Evolutionary conservation across 805 yeast species (phyloP).

Genomic region (Schwanniomyces vanrijiae): DNA sequence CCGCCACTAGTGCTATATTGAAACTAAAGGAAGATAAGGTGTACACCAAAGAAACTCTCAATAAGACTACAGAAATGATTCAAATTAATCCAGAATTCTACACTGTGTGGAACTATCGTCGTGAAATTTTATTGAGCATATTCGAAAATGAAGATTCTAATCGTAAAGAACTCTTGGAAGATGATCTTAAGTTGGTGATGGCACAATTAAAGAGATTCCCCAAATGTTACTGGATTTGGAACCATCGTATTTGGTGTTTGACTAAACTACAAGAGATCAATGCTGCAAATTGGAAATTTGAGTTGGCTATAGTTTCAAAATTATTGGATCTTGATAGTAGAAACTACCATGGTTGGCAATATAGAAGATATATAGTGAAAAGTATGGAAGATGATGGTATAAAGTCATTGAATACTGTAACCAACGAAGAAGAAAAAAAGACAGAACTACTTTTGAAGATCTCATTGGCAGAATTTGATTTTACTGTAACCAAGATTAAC

Average conservation of each 20-base stretch:
- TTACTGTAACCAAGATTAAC: conserved; percentile 76
- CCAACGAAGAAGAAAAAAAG: conserved; percentile 3
- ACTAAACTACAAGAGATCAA: conserved; percentile 42
- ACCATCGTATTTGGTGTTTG: conserved; percentile 84
- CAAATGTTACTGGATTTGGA: conserved; percentile 97
- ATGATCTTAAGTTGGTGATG: conserved; percentile 65
- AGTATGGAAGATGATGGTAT: conserved; percentile 24
- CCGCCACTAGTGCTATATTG: conserved; percentile 46
- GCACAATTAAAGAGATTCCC: conserved; percentile 64
- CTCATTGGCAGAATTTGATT: conserved; percentile 60
- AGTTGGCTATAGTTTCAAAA: conserved; percentile 66
- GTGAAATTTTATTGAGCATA: conserved; percentile 57
- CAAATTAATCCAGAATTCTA: conserved; percentile 81
- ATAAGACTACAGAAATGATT: conserved; percentile 57
- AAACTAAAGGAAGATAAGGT: conserved; percentile 14
- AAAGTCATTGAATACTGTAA: neutral
- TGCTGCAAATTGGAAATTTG: conserved; percentile 64
- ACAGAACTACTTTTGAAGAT: conserved; percentile 20
- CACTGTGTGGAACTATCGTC: conserved; percentile 85
- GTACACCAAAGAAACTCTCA: conserved; percentile 39
- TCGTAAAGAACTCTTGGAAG: conserved; percentile 28
- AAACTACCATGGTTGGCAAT: conserved; percentile 96
- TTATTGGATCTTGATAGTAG: conserved; percentile 73
- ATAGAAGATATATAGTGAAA: conserved; percentile 69
- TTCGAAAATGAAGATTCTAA: conserved; percentile 16